phyloP scores from a whole-genome alignment of 345 rosid genomes.

The Salix exigua region DNA sequence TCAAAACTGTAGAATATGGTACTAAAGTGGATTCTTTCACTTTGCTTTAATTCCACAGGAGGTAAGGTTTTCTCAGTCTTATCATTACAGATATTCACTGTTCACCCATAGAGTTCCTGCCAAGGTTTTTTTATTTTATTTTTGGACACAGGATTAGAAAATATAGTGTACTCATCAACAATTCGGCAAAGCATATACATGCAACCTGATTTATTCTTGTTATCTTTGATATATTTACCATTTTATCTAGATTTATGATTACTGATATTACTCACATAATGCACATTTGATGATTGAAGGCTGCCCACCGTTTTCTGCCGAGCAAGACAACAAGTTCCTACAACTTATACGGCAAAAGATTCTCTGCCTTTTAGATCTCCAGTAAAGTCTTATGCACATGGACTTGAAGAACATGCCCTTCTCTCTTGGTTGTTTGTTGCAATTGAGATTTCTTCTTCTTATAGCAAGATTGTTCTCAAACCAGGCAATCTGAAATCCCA shows the following conservation, averaged over 20 bases:
- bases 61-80: constrained; percentile 33
- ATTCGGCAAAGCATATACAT: background rate
- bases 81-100: background rate
- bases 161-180: background rate
- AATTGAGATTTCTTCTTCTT: background rate
- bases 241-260: background rate
- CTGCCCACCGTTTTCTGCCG: constrained; percentile 58
- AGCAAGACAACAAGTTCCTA: constrained; percentile 62
- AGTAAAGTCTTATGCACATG: constrained; percentile 66
- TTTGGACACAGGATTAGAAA: background rate
- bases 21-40: constrained; percentile 92
- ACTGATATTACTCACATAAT: constrained; percentile 14
- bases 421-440: constrained; percentile 8
- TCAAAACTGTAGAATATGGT: constrained; percentile 61
- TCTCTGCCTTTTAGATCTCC: constrained; percentile 79
- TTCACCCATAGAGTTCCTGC: background rate
- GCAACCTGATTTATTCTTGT: background rate
- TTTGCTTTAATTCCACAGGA: constrained; percentile 91
- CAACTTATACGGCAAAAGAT: constrained; percentile 41
- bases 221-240: background rate
- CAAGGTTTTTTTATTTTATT: background rate
- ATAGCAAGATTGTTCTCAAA: background rate
- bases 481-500: background rate
- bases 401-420: constrained; percentile 64
- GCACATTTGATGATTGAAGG: constrained; percentile 81